Evolutionary conservation across 1,284 basidiomycete species (phyloP).

Genomic region (Spongiforma sp.): DNA sequence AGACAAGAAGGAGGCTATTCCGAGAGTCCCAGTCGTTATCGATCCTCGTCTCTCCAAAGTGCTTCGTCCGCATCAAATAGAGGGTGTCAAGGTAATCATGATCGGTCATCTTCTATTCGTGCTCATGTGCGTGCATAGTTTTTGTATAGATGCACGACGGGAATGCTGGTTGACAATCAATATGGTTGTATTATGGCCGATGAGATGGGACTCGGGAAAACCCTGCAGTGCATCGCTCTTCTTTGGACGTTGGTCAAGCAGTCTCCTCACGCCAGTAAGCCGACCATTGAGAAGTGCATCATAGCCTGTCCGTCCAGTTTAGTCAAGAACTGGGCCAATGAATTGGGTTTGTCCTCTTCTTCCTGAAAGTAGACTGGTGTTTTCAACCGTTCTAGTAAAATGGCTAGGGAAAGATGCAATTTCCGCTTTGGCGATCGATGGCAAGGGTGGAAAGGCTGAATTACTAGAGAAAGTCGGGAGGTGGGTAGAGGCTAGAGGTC

Average conservation of each 20-base stretch:
- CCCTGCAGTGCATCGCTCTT: slow-evolving; percentile 95
- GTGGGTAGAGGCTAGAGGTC: slow-evolving; percentile 87
- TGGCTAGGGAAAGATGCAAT: slow-evolving; percentile 91
- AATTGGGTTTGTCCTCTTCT: slow-evolving; percentile 69
- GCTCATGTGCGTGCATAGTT: slow-evolving; percentile 59
- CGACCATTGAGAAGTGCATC: slow-evolving; percentile 96
- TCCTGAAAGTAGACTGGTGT: not conserved
- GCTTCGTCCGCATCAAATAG: slow-evolving; percentile 95
- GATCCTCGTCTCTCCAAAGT: slow-evolving; percentile 90
- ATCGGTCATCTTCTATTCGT: slow-evolving; percentile 1
- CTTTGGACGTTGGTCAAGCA: slow-evolving; percentile 98
- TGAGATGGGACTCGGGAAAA: slow-evolving; percentile 98
- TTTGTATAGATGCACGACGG: slow-evolving; percentile 94
- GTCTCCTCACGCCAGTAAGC: slow-evolving; percentile 86
- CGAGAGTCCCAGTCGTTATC: slow-evolving; percentile 96
- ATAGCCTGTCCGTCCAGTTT: slow-evolving; percentile 98
- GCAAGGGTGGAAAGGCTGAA: slow-evolving; percentile 86
- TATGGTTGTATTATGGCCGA: slow-evolving; percentile 99
- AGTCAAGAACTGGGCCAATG: slow-evolving; percentile 99
- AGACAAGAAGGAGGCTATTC: slow-evolving; percentile 66
- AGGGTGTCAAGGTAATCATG: slow-evolving; percentile 88
- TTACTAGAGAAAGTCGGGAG: slow-evolving; percentile 79
- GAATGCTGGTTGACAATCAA: slow-evolving; percentile 90
- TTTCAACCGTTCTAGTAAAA: slow-evolving; percentile 62
- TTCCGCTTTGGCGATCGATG: slow-evolving; percentile 85